These are phyloP conservation scores for Corylus avellana DNA, from an alignment of 306 rosid species.

Conservation along the genomic window DNA sequence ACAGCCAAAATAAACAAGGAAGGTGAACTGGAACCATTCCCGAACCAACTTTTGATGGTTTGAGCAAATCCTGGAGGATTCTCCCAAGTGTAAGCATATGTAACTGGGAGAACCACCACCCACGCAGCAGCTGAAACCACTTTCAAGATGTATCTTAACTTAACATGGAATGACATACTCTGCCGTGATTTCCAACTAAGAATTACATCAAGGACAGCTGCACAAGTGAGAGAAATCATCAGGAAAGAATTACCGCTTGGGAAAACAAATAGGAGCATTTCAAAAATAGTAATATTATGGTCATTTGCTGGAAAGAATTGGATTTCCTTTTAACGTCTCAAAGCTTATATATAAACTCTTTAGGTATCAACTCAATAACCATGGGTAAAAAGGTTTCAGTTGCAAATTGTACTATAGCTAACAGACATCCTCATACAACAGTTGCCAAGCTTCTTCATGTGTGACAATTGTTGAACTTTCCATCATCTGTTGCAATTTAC, in stretches of 20 bases:
- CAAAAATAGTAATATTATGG: background rate
- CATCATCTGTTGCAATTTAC: background rate
- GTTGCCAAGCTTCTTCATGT: background rate
- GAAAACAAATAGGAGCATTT: slow-evolving; percentile 7
- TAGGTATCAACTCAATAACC: background rate
- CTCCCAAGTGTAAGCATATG: slow-evolving; percentile 86
- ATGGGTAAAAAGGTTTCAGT: background rate
- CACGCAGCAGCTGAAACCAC: slow-evolving; percentile 89
- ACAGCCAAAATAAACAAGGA: slow-evolving; percentile 89
- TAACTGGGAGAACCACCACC: slow-evolving; percentile 88
- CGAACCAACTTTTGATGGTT: slow-evolving; percentile 93
- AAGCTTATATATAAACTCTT: background rate
- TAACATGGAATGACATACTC: slow-evolving; percentile 83
- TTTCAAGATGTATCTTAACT: slow-evolving; percentile 86
- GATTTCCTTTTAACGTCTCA: background rate
- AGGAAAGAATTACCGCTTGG: slow-evolving; percentile 16
- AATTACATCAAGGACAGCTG: slow-evolving; percentile 94
- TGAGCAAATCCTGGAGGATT: slow-evolving; percentile 95
- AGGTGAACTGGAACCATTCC: slow-evolving; percentile 57
- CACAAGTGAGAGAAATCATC: slow-evolving; percentile 20
- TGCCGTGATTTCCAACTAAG: slow-evolving; percentile 87
- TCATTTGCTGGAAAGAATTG: slow-evolving; percentile 1
- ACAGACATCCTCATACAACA: background rate
- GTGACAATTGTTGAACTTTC: background rate
- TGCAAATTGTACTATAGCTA: background rate